Percentiles rank a stretch among this genome's conserved stretches.
Conservation (phyloP, 306 rosid species). For the Cucurbita pepo region DNA sequence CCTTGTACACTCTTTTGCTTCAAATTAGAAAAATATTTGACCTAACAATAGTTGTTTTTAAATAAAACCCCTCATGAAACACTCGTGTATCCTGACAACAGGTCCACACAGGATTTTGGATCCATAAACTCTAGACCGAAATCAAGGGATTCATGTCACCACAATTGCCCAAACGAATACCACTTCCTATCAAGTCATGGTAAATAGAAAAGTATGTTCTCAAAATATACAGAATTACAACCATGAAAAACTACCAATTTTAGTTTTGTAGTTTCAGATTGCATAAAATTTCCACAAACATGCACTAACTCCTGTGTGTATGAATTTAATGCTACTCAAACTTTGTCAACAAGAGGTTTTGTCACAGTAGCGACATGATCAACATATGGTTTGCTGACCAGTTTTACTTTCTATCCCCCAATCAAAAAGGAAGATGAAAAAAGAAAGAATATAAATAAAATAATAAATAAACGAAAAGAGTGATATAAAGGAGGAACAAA, state of each 20-base stretch:
- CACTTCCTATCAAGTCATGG: neutral
- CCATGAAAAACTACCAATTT: neutral
- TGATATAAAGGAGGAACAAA: neutral
- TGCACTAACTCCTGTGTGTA: slow-evolving; percentile 40
- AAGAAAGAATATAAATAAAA: neutral
- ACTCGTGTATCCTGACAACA: neutral
- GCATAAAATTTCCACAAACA: slow-evolving; percentile 52
- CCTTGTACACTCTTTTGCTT: neutral
- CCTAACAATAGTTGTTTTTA: neutral
- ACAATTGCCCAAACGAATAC: neutral
- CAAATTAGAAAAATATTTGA: neutral
- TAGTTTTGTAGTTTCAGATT: slow-evolving; percentile 39
- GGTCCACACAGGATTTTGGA: neutral
- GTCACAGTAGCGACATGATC: slow-evolving; percentile 58
- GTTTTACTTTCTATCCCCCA: slow-evolving; percentile 49
- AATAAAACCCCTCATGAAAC: neutral
- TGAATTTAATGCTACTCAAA: slow-evolving; percentile 51
- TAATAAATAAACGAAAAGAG: neutral
- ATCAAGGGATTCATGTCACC: neutral
- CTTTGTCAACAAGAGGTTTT: slow-evolving; percentile 73
- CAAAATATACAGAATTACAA: neutral
- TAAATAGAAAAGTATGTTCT: neutral
- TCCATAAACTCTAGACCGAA: neutral
- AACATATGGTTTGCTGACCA: slow-evolving; percentile 66
- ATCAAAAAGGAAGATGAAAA: neutral